phyloP scores from a whole-genome alignment of 192 early-diverging fungal species.

The Coemansia sp. region DNA sequence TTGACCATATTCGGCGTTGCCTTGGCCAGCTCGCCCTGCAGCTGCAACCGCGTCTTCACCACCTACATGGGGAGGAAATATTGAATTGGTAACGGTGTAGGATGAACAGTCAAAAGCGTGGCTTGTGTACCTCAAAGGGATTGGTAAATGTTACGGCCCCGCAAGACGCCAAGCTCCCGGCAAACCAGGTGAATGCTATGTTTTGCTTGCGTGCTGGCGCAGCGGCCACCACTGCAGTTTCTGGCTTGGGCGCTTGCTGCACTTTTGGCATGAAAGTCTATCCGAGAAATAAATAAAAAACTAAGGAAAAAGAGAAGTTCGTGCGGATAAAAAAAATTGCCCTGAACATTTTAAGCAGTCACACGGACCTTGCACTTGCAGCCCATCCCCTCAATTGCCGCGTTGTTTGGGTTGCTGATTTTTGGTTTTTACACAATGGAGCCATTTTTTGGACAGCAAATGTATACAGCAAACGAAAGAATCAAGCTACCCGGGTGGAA shows the following conservation, averaged over 20 bases:
- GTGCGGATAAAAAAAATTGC: background rate
- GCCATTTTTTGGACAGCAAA: too few species aligned
- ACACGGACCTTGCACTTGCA: background rate
- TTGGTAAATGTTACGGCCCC: constrained; percentile 95
- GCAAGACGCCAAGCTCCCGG: constrained; percentile 83
- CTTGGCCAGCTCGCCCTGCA: constrained; percentile 82
- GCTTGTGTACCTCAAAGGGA: constrained; percentile 75
- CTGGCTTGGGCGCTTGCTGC: too few species aligned
- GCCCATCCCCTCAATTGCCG: constrained; percentile 5
- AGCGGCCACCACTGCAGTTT: background rate
- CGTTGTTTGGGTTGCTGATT: too few species aligned
- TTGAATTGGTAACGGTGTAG: background rate
- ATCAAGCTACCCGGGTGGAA: background rate
- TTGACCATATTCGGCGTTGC: constrained; percentile 42
- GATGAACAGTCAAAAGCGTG: background rate
- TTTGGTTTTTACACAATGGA: too few species aligned
- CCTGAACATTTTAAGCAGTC: constrained; percentile 6
- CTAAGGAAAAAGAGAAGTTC: constrained; percentile 4
- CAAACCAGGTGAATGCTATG: constrained; percentile 57
- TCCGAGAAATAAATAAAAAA: background rate
- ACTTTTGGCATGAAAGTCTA: too few species aligned
- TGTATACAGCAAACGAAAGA: too few species aligned
- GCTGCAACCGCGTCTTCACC: constrained; percentile 89
- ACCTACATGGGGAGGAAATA: constrained; percentile 53
- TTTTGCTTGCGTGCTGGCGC: constrained; percentile 3